A percentile compares a stretch with the other conserved stretches of the same genome.
These are phyloP conservation scores for Dendrostoma leiphaemia DNA, from an alignment of 2,329 filamentous ascomycete genomes.

Conservation along the genomic window DNA sequence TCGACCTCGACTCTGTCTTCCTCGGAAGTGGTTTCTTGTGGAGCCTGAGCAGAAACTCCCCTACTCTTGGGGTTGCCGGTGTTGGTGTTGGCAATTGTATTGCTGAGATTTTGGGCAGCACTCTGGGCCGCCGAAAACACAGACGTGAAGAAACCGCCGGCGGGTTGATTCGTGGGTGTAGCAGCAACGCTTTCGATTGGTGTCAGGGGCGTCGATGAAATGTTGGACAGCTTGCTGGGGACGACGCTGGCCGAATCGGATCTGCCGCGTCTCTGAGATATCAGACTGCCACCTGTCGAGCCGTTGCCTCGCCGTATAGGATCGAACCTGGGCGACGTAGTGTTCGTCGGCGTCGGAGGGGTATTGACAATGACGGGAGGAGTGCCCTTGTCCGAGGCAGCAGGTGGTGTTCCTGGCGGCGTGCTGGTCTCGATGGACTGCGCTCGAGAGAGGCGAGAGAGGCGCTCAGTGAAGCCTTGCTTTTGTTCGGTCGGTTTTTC, in stretches of 20 bases:
- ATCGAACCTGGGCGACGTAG: constrained; percentile 26
- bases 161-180: constrained; percentile 44
- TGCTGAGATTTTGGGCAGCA: constrained; percentile 74
- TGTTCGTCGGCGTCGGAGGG: constrained; percentile 62
- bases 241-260: constrained; percentile 55
- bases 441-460: constrained; percentile 28
- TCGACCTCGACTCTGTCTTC: constrained; percentile 43
- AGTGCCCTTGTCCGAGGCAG: constrained; percentile 39
- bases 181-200: constrained; percentile 65
- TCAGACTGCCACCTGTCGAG: constrained; percentile 52
- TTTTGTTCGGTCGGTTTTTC: constrained; percentile 18
- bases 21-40: constrained; percentile 24
- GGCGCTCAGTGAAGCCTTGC: constrained; percentile 21
- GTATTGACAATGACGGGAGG: constrained; percentile 65
- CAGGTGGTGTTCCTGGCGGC: constrained; percentile 50
- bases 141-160: constrained; percentile 84
- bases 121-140: constrained; percentile 92
- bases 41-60: neutral
- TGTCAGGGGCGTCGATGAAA: constrained; percentile 69
- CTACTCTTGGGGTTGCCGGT: constrained; percentile 41
- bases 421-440: constrained; percentile 29
- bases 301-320: constrained; percentile 22
- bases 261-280: constrained; percentile 59
- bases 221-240: constrained; percentile 86
- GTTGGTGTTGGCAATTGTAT: constrained; percentile 67